phyloP scores from a whole-genome alignment of 441 rosid genomes.

The Isatis lusitanica region DNA sequence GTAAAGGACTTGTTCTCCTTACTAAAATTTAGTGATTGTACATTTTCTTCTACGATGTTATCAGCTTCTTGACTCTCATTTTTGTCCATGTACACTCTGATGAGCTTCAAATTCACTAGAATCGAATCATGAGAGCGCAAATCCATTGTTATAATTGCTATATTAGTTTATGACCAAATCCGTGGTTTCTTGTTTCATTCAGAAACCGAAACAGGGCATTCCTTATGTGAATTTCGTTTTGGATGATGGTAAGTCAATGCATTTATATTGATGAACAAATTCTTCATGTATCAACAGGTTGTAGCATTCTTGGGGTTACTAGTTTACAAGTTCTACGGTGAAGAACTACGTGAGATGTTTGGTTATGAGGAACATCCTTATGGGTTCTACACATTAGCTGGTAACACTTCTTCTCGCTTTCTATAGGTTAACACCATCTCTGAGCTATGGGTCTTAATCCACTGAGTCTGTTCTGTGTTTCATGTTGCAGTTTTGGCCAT shows the following conservation, averaged over 20 bases:
- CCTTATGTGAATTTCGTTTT: neutral
- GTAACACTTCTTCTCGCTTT: constrained; percentile 39
- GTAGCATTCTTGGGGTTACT: constrained; percentile 93
- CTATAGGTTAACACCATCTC: constrained; percentile 1
- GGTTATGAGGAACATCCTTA: constrained; percentile 99
- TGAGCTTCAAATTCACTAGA: neutral
- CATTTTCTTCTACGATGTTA: neutral
- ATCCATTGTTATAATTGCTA: neutral
- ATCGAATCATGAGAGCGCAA: neutral
- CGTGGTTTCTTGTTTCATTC: neutral
- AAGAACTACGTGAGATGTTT: constrained; percentile 96
- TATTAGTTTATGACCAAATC: neutral
- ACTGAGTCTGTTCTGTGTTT: neutral
- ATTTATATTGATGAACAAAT: neutral
- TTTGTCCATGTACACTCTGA: neutral
- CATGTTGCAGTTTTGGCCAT: constrained; percentile 80
- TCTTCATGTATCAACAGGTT: constrained; percentile 53
- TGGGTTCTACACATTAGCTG: constrained; percentile 96
- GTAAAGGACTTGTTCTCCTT: constrained; percentile 45
- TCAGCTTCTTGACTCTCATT: neutral
- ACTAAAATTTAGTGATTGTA: neutral
- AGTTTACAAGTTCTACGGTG: constrained; percentile 94
- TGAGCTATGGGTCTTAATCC: constrained; percentile 3
- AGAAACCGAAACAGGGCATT: neutral
- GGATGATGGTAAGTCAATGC: neutral